Evolutionary conservation across 768 basidiomycete species (phyloP).

Genomic region (Trametopsis cervina): DNA sequence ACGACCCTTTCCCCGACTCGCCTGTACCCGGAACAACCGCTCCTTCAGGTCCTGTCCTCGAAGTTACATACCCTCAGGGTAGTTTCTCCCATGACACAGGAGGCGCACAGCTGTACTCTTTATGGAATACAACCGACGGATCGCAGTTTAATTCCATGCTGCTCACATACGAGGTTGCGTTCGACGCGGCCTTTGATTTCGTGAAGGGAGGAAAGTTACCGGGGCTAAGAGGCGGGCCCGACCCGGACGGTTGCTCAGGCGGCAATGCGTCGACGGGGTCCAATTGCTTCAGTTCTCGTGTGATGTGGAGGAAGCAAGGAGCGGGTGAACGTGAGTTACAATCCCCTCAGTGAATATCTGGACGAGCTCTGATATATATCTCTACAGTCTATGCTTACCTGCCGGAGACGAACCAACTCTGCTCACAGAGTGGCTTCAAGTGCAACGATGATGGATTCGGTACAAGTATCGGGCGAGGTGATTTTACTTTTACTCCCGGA

Average conservation of each 20-base stretch:
- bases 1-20: conserved; percentile 56
- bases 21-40: conserved; percentile 19
- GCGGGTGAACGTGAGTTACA: conserved; percentile 61
- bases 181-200: conserved; percentile 59
- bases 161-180: conserved; percentile 68
- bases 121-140: conserved; percentile 59
- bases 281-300: conserved; percentile 64
- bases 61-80: conserved; percentile 57
- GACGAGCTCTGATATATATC: conserved; percentile 5
- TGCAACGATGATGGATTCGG: conserved; percentile 72
- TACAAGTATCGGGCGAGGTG: conserved; percentile 62
- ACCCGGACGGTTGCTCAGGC: conserved; percentile 60
- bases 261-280: conserved; percentile 55
- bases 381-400: conserved; percentile 74
- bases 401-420: conserved; percentile 54
- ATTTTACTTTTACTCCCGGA: conserved; percentile 55
- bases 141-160: conserved; percentile 60
- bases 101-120: conserved; percentile 59
- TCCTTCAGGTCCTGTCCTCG: conserved; percentile 33
- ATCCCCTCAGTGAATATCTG: no score
- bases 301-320: conserved; percentile 71
- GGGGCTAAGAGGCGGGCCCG: conserved; percentile 63
- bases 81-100: conserved; percentile 54
- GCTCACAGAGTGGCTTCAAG: conserved; percentile 42
- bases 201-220: conserved; percentile 77